Conservation (phyloP, 2,329 filamentous ascomycete species). For the Thelonectria discophora region DNA sequence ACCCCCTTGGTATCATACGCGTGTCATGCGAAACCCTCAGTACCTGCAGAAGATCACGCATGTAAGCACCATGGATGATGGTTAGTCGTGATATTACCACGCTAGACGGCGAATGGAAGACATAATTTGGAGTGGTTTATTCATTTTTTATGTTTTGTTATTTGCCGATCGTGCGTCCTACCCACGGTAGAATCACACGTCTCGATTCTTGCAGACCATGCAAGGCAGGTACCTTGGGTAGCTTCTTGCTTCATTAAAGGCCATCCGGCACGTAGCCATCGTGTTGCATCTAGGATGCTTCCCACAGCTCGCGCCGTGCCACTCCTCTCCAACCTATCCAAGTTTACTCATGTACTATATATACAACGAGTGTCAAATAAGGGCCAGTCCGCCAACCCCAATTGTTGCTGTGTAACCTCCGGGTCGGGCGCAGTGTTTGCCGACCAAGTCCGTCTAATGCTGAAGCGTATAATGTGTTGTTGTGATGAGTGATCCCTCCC, state of each 20-base stretch:
- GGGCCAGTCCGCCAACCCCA: constrained; percentile 20
- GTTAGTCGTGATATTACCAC: background rate
- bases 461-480: constrained; percentile 12
- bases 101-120: background rate
- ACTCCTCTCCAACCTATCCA: background rate
- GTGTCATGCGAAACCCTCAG: background rate
- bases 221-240: too few species aligned
- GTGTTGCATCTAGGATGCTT: background rate
- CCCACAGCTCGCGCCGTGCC: background rate
- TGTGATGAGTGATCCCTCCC: constrained; percentile 6
- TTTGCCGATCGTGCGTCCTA: background rate
- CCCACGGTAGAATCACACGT: background rate
- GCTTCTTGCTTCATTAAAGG: background rate
- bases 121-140: background rate
- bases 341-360: background rate
- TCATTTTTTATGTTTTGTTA: background rate
- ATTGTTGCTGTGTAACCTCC: constrained; percentile 36
- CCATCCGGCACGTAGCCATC: background rate
- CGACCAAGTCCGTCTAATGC: constrained; percentile 26
- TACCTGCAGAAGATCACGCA: background rate
- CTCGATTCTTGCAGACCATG: background rate
- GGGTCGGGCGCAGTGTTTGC: constrained; percentile 34
- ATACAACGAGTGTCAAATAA: background rate
- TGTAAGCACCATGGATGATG: background rate
- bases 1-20: too few species aligned